Evolutionary conservation across 805 yeast species (phyloP).

Genomic region (Spencermartinsiella europaea): DNA sequence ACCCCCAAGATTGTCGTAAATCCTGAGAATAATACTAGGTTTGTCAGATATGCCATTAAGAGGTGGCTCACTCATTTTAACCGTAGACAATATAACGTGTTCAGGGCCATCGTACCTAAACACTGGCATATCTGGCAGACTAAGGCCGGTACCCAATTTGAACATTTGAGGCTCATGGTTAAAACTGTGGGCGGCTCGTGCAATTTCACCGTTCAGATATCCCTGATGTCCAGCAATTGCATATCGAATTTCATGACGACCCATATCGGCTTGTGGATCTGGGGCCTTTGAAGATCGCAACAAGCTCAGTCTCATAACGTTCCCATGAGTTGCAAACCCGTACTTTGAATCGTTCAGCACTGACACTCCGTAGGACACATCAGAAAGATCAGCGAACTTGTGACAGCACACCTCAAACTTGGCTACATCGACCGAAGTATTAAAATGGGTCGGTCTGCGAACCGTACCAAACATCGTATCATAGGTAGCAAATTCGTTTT

Average conservation of each 20-base stretch:
- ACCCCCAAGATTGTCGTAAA: slow-evolving; percentile 87
- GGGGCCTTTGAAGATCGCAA: slow-evolving; percentile 92
- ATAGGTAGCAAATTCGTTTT: slow-evolving; percentile 71
- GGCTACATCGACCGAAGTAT: slow-evolving; percentile 94
- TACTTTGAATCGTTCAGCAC: slow-evolving; percentile 80
- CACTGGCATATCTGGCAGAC: slow-evolving; percentile 17
- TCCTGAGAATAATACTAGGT: slow-evolving; percentile 56
- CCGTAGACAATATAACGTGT: slow-evolving; percentile 63
- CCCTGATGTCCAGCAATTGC: slow-evolving; percentile 82
- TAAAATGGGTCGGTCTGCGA: slow-evolving; percentile 87
- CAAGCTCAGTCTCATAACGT: slow-evolving; percentile 76
- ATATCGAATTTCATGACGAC: slow-evolving; percentile 75
- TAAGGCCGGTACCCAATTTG: slow-evolving; percentile 14
- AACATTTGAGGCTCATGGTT: slow-evolving; percentile 45
- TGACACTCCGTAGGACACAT: slow-evolving; percentile 78
- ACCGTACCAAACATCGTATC: slow-evolving; percentile 94
- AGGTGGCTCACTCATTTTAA: slow-evolving; percentile 87
- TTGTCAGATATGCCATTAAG: slow-evolving; percentile 62
- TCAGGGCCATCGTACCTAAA: slow-evolving; percentile 43
- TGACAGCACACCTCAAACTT: slow-evolving; percentile 95
- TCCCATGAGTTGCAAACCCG: slow-evolving; percentile 91
- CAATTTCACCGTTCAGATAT: slow-evolving; percentile 54
- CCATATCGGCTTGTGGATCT: slow-evolving; percentile 92
- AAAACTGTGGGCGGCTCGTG: slow-evolving; percentile 71
- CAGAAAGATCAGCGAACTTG: slow-evolving; percentile 87